Conservation (phyloP, 495 filamentous ascomycete genomes). For the Arthonia radiata region DNA sequence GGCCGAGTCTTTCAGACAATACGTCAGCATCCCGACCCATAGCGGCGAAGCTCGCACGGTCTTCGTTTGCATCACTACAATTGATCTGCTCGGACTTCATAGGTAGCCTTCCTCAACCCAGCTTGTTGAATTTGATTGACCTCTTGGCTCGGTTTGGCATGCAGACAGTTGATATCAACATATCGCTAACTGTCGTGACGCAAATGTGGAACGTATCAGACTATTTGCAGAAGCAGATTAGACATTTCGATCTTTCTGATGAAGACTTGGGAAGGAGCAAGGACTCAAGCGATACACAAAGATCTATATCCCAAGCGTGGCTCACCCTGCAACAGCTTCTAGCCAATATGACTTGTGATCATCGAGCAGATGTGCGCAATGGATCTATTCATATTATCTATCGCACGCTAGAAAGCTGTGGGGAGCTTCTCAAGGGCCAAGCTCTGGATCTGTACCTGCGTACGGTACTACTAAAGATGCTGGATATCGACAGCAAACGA, state of each 20-base stretch:
- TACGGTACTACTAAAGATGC: conserved; percentile 51
- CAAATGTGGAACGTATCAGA: conserved; percentile 92
- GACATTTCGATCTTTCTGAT: conserved; percentile 15
- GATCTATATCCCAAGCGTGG: conserved; percentile 45
- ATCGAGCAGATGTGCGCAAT: conserved; percentile 66
- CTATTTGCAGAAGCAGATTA: conserved; percentile 33
- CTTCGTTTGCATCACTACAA: conserved; percentile 69
- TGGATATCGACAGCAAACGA: conserved; percentile 19
- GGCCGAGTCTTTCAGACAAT: no score
- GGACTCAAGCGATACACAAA: conserved; percentile 22
- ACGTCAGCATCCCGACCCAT: no score
- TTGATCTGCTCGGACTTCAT: conserved; percentile 90
- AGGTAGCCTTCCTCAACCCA: conserved; percentile 46
- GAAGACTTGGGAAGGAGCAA: conserved; percentile 23
- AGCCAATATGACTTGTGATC: conserved; percentile 49
- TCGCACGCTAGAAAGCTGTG: conserved; percentile 77
- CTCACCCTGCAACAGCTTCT: conserved; percentile 59
- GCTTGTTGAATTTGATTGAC: conserved; percentile 64
- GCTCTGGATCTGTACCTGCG: conserved; percentile 71
- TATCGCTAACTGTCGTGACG: conserved; percentile 73
- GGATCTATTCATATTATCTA: conserved; percentile 80
- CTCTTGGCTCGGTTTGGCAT: conserved; percentile 68
- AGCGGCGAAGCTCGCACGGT: conserved; percentile 50
- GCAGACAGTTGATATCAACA: conserved; percentile 81
- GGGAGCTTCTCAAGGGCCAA: conserved; percentile 48